Percentiles rank a stretch among this genome's conserved stretches.
These are phyloP conservation scores for Canavalia gladiata DNA, from an alignment of 306 rosid species.

Conservation along the genomic window DNA sequence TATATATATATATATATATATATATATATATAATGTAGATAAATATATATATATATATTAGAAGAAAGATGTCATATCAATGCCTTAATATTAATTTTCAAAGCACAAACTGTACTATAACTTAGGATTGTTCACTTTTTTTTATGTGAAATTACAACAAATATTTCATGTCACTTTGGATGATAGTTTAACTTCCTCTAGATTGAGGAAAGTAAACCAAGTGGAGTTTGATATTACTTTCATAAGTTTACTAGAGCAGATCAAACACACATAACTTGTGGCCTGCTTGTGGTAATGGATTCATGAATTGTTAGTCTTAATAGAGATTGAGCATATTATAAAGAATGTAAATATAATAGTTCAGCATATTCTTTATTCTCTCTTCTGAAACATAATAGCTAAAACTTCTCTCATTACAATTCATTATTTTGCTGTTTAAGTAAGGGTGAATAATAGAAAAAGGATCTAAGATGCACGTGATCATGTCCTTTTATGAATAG, in stretches of 20 bases:
- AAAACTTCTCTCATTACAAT: slow-evolving; percentile 7
- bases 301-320: background rate
- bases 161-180: no score
- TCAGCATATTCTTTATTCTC: background rate
- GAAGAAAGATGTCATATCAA: no score
- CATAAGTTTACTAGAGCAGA: background rate
- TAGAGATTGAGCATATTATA: background rate
- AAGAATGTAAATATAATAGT: background rate
- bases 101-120: no score
- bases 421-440: slow-evolving; percentile 1
- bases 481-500: slow-evolving; percentile 10
- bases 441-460: background rate
- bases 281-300: background rate
- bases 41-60: no score
- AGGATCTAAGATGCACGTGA: background rate
- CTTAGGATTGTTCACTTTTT: no score
- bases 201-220: background rate
- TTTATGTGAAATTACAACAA: no score
- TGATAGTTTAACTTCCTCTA: no score
- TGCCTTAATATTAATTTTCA: no score
- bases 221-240: background rate
- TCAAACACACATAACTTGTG: background rate
- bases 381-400: background rate
- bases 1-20: no score
- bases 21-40: no score